Conservation (phyloP, 2,329 filamentous ascomycete genomes). For the Aspergillus clavatus region DNA sequence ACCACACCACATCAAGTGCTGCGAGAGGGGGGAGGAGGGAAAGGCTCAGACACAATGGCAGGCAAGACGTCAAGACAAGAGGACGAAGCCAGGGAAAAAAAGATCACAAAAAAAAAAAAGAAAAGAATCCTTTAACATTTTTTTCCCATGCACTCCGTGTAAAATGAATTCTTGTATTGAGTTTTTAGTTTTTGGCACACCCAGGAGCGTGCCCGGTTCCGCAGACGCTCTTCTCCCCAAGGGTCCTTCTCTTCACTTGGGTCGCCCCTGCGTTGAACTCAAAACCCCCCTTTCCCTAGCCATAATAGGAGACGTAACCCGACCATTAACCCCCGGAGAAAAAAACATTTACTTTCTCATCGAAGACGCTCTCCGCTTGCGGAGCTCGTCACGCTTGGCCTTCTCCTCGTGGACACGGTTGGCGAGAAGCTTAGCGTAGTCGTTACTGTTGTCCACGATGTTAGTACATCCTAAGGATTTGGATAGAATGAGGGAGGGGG, state of each 20-base stretch:
- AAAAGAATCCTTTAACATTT: slow-evolving; percentile 17
- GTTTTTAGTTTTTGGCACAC: slow-evolving; percentile 17
- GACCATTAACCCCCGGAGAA: slow-evolving; percentile 34
- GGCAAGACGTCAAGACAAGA: too few relatives aligned
- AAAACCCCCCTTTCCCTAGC: slow-evolving; percentile 17
- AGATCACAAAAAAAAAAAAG: slow-evolving; percentile 6
- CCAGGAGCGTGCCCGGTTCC: slow-evolving; percentile 6
- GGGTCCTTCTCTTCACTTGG: slow-evolving; percentile 7
- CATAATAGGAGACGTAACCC: slow-evolving; percentile 34
- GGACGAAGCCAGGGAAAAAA: not conserved
- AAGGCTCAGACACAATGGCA: not conserved
- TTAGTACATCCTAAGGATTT: too few relatives aligned
- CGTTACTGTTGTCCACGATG: slow-evolving; percentile 58
- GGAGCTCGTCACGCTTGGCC: slow-evolving; percentile 83
- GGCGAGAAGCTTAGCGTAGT: slow-evolving; percentile 93
- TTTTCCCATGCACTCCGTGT: slow-evolving; percentile 15
- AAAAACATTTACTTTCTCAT: slow-evolving; percentile 70
- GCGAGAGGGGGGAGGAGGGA: not conserved
- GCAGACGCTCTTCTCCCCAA: slow-evolving; percentile 7
- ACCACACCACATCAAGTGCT: not conserved
- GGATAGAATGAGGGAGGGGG: slow-evolving; percentile 19
- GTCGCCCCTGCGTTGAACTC: slow-evolving; percentile 12
- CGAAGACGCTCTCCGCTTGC: slow-evolving; percentile 95
- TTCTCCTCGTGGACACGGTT: slow-evolving; percentile 97
- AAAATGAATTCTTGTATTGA: slow-evolving; percentile 14